A percentile compares a stretch with the other conserved stretches of the same genome.
These are phyloP conservation scores for Debaryomyces nepalensis DNA, from an alignment of 1,139 yeast species.

Conservation along the genomic window DNA sequence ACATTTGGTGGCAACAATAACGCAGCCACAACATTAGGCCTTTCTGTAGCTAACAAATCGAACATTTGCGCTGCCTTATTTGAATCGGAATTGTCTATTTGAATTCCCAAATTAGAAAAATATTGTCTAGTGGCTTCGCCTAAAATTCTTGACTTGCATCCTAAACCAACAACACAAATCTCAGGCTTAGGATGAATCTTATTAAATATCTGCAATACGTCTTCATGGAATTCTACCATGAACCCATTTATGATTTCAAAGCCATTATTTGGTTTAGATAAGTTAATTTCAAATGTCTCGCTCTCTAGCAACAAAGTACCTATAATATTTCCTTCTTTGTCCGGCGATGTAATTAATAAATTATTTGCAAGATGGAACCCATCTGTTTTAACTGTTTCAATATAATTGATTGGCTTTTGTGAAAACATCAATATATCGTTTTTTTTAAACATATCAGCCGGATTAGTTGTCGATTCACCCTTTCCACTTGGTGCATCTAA, in stretches of 20 bases:
- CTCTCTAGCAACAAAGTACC: slow-evolving; percentile 66
- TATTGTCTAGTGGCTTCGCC: slow-evolving; percentile 55
- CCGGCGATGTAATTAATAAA: slow-evolving; percentile 50
- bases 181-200: slow-evolving; percentile 80
- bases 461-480: slow-evolving; percentile 47
- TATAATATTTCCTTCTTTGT: slow-evolving; percentile 43
- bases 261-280: slow-evolving; percentile 37
- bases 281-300: slow-evolving; percentile 65
- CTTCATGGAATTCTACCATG: slow-evolving; percentile 45
- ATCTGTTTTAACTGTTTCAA: slow-evolving; percentile 44
- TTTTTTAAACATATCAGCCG: slow-evolving; percentile 50
- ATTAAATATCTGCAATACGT: slow-evolving; percentile 53
- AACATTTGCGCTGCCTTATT: slow-evolving; percentile 70
- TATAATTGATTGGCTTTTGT: slow-evolving; percentile 49
- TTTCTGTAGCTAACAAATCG: slow-evolving; percentile 78
- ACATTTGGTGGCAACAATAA: slow-evolving; percentile 72
- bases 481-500: slow-evolving; percentile 43
- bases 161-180: slow-evolving; percentile 71
- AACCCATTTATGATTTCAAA: slow-evolving; percentile 47
- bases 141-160: slow-evolving; percentile 64
- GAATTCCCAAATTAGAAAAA: slow-evolving; percentile 64
- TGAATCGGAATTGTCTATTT: slow-evolving; percentile 70
- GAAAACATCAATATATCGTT: slow-evolving; percentile 51
- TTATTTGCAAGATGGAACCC: slow-evolving; percentile 49
- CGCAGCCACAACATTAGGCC: slow-evolving; percentile 74